phyloP scores from a whole-genome alignment of 2,329 filamentous ascomycete genomes.

The Neodidymelliopsis sp. region DNA sequence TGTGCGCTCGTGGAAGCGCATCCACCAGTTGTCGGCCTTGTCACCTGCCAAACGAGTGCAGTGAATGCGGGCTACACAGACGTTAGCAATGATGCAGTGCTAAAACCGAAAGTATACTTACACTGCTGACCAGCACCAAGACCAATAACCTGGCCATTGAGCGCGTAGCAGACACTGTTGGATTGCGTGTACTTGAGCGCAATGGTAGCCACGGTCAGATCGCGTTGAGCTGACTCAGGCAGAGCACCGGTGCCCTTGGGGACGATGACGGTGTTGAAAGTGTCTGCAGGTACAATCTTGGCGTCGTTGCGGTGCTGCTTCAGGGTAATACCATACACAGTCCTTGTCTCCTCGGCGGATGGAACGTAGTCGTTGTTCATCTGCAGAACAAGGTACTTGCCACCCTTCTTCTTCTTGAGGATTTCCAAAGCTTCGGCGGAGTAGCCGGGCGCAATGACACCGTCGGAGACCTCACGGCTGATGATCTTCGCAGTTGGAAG shows the following conservation, averaged over 20 bases:
- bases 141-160: slow-evolving; percentile 91
- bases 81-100: slow-evolving; percentile 5
- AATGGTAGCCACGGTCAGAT: slow-evolving; percentile 94
- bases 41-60: slow-evolving; percentile 97
- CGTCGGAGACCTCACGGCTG: slow-evolving; percentile 95
- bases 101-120: slow-evolving; percentile 25
- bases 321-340: slow-evolving; percentile 88
- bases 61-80: slow-evolving; percentile 76
- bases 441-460: slow-evolving; percentile 91
- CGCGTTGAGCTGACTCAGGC: slow-evolving; percentile 81
- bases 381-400: slow-evolving; percentile 93
- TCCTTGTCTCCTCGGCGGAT: slow-evolving; percentile 76
- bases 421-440: slow-evolving; percentile 86
- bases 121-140: slow-evolving; percentile 95
- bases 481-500: slow-evolving; percentile 96
- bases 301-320: slow-evolving; percentile 93
- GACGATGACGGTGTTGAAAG: slow-evolving; percentile 85
- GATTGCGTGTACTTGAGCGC: slow-evolving; percentile 97
- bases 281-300: slow-evolving; percentile 78
- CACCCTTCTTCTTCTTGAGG: slow-evolving; percentile 96
- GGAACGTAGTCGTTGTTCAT: slow-evolving; percentile 90
- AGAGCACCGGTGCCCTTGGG: slow-evolving; percentile 79
- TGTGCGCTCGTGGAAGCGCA: slow-evolving; percentile 93
- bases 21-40: slow-evolving; percentile 99
- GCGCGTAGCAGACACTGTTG: slow-evolving; percentile 97